Percentiles rank a stretch among this genome's conserved stretches.
phyloP scores from a whole-genome alignment of 2,329 filamentous ascomycete genomes.

The Coleophoma cylindrospora region DNA sequence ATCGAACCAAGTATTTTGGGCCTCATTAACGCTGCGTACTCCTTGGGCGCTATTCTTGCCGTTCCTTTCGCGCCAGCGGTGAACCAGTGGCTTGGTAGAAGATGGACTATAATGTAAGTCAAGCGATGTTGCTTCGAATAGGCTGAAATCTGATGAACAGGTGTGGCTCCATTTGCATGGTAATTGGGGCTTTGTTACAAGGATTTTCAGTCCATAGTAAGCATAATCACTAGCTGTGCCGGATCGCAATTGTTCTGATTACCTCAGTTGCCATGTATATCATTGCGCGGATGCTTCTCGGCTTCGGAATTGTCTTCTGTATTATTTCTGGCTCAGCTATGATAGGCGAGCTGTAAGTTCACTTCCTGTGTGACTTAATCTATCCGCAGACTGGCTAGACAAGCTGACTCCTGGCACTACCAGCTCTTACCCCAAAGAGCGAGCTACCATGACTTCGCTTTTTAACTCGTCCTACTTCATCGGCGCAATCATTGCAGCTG shows the following conservation, averaged over 20 bases:
- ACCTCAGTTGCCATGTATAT: conserved; percentile 43
- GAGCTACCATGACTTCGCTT: conserved; percentile 44
- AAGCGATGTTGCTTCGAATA: not conserved
- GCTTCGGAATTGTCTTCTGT: conserved; percentile 45
- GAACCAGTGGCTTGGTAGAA: conserved; percentile 42
- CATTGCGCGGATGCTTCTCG: conserved; percentile 45
- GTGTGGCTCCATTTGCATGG: conserved; percentile 48
- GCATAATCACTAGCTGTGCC: conserved; percentile 26
- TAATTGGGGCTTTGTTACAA: conserved; percentile 49
- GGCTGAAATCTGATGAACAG: not conserved
- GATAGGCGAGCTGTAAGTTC: conserved; percentile 42
- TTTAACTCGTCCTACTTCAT: conserved; percentile 50
- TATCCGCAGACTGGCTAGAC: not conserved
- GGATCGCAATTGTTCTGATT: conserved; percentile 21
- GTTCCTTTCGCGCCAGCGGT: conserved; percentile 48
- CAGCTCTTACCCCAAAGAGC: conserved; percentile 42
- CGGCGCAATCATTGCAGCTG: conserved; percentile 37
- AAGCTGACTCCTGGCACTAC: not conserved
- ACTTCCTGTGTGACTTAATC: not conserved
- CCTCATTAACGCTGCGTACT: conserved; percentile 40
- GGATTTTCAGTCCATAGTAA: conserved; percentile 30
- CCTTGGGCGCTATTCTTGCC: conserved; percentile 47
- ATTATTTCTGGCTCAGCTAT: conserved; percentile 47
- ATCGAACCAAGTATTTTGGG: not conserved
- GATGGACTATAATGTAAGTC: conserved; percentile 44